These are phyloP conservation scores for Aspergillus neotritici DNA, from an alignment of 2,329 filamentous ascomycete genomes.

Conservation along the genomic window DNA sequence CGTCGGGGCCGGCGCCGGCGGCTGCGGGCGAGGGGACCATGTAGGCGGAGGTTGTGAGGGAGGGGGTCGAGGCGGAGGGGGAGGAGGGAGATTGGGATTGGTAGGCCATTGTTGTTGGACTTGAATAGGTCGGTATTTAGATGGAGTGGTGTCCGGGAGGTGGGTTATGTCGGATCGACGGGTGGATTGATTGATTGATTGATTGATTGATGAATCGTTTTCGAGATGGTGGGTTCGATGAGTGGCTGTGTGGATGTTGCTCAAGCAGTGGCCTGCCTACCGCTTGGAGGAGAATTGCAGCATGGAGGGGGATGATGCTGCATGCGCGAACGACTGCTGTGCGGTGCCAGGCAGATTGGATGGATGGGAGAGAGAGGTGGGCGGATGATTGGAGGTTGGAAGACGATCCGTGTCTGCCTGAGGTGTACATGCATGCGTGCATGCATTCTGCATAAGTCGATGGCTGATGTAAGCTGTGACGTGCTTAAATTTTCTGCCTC, in stretches of 20 bases:
- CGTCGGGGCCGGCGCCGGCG: too few species aligned
- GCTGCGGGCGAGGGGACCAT: constrained; percentile 27
- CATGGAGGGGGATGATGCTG: constrained; percentile 12
- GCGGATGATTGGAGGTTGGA: constrained; percentile 1
- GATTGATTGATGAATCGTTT: neutral
- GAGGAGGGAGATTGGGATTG: constrained; percentile 27
- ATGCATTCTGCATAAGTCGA: too few species aligned
- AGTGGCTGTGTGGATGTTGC: neutral
- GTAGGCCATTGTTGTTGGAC: constrained; percentile 9
- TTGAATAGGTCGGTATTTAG: constrained; percentile 1
- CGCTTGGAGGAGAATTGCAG: constrained; percentile 18
- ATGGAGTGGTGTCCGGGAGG: neutral
- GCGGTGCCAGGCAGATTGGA: neutral
- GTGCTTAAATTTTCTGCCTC: too few species aligned
- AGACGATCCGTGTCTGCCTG: neutral
- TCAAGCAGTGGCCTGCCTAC: constrained; percentile 37
- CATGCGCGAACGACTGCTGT: too few species aligned
- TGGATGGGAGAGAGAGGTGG: neutral
- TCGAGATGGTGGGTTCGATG: neutral
- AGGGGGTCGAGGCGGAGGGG: constrained; percentile 27
- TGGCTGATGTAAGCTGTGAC: too few species aligned
- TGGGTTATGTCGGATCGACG: neutral
- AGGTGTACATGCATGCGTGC: too few species aligned
- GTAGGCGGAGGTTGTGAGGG: constrained; percentile 36
- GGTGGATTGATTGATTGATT: neutral